Conservation (phyloP, 164 flowering plant genomes). For the Vitis rupestris region DNA sequence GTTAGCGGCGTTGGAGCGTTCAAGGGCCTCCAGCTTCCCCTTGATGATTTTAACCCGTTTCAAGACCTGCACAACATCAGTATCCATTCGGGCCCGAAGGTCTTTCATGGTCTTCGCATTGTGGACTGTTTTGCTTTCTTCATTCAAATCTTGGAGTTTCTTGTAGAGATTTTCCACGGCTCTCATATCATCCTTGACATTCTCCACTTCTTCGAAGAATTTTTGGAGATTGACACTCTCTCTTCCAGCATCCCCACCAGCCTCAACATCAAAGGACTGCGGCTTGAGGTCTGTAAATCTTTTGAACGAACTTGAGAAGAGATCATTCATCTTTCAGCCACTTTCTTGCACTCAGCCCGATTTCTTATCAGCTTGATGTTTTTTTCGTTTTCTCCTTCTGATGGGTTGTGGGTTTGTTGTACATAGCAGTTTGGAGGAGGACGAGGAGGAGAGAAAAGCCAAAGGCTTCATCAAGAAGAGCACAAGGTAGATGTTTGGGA, state of each 20-base stretch:
- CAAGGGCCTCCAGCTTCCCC: constrained; percentile 32
- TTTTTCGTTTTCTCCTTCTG: neutral
- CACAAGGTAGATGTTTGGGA: constrained; percentile 1
- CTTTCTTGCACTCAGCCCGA: neutral
- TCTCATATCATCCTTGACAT: constrained; percentile 35
- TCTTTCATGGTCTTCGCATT: constrained; percentile 32
- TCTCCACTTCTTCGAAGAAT: constrained; percentile 36
- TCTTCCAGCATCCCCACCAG: constrained; percentile 28
- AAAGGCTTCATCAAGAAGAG: constrained; percentile 2
- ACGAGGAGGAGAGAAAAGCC: constrained; percentile 8
- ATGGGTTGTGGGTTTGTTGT: no score
- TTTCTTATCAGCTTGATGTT: neutral
- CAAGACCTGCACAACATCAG: constrained; percentile 23
- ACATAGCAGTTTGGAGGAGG: neutral
- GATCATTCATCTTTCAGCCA: constrained; percentile 28
- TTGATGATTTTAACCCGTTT: constrained; percentile 28
- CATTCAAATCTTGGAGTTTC: constrained; percentile 29
- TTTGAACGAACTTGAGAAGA: constrained; percentile 36
- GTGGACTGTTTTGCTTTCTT: constrained; percentile 33
- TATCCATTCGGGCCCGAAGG: constrained; percentile 28
- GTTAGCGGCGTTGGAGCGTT: constrained; percentile 27
- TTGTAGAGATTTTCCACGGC: constrained; percentile 27
- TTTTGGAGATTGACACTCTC: constrained; percentile 26
- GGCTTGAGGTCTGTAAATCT: constrained; percentile 30
- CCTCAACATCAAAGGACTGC: constrained; percentile 14